Evolutionary conservation across 2,329 filamentous ascomycete genomes (phyloP), one percentile per base, ranked within the genome.

Genomic region (Teratosphaeria gauchensis): DNA sequence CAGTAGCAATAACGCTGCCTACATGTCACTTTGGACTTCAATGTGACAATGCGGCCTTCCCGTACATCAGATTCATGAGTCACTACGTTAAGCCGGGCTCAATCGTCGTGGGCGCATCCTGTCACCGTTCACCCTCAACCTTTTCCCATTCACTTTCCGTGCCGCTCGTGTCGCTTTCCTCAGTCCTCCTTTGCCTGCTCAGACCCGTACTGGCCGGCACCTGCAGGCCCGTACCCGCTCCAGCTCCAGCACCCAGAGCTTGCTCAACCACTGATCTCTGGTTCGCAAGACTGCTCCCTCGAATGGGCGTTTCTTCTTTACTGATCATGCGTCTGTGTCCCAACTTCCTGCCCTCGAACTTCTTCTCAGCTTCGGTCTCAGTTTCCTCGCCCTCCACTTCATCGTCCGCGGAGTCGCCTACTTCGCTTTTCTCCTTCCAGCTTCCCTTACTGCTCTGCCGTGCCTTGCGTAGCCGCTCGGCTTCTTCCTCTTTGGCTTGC

Each of bases 71-170:
- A n/a, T n/a, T 48, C 16, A 48, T 21, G n/a, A 21, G 19, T 5
- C 4, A 8, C 14, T 48, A 48, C 42, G 9, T 48, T 3, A 21
- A 21, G n/a, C 14, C 11, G 9, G 14, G 19, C 2, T 19, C 42
- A 48, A 19, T 8, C 1, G 19, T 21, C 42, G 3, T 19, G 3
- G 19, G n/a, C 42, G 42, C n/a, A 21, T 21, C 42, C 42, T 84
- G 64, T 83, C 81, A 66, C 79, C 65, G 80, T 60, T 75, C 77
- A 73, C 88, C 88, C 24, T 89, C 90, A 3, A 97, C 88, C 79
- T 94, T 95, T 78, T 96, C 92, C 92, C 92, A 97, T 76, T 97
- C 92, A 69, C 92, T 92, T 76, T 97, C 92, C 4, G 92, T 96
- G 74, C 71, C 68, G 56, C 68, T 70, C 53, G 58, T 33, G 31